A percentile compares a stretch with the other conserved stretches of the same genome.
These are phyloP conservation scores for Aspergillus arachidicola DNA, from an alignment of 2,329 filamentous ascomycete species.

Conservation along the genomic window DNA sequence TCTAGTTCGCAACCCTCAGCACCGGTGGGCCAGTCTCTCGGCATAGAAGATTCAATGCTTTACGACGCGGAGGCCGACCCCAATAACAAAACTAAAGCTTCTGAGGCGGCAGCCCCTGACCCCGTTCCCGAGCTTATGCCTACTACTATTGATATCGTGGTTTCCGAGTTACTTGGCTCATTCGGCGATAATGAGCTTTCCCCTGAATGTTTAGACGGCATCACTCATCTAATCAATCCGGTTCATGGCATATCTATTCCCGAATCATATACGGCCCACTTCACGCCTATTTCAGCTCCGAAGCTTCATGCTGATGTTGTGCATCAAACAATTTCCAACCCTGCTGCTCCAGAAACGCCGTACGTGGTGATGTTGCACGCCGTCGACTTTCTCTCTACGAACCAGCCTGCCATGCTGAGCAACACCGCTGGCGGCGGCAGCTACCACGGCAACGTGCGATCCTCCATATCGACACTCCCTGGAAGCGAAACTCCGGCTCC, in stretches of 20 bases:
- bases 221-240: constrained; percentile 83
- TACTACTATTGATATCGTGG: constrained; percentile 75
- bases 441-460: constrained; percentile 25
- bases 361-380: constrained; percentile 94
- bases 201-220: constrained; percentile 93
- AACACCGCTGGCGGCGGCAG: constrained; percentile 20
- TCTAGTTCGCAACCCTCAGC: constrained; percentile 10
- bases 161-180: constrained; percentile 88
- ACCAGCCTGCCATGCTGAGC: constrained; percentile 47
- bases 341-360: constrained; percentile 81
- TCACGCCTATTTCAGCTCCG: constrained; percentile 89
- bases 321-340: constrained; percentile 62
- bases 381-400: constrained; percentile 79
- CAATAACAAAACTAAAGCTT: constrained; percentile 44
- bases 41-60: constrained; percentile 31
- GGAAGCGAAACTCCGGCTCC: constrained; percentile 38
- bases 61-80: constrained; percentile 19
- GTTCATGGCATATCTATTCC: constrained; percentile 90
- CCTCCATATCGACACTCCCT: constrained; percentile 32
- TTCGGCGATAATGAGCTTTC: constrained; percentile 98
- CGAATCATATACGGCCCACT: constrained; percentile 86
- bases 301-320: constrained; percentile 81
- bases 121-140: constrained; percentile 38
- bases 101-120: constrained; percentile 42
- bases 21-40: constrained; percentile 38